These are phyloP conservation scores for Hypoxylon rickii DNA, from an alignment of 495 filamentous ascomycete species.

Conservation along the genomic window DNA sequence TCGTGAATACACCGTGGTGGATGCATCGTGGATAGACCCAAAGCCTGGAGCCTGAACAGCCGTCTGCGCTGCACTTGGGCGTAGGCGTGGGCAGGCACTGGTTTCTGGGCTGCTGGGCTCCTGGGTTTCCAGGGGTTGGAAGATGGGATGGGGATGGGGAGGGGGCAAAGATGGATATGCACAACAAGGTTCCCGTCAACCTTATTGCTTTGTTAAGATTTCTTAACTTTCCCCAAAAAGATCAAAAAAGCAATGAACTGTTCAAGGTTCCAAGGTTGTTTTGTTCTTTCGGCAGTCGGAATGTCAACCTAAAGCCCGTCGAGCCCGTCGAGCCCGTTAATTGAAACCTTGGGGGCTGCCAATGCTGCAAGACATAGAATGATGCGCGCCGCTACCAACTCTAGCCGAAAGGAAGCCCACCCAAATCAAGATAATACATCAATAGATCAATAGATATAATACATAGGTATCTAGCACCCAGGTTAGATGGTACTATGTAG, in stretches of 20 bases:
- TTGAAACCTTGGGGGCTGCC: conserved; percentile 33
- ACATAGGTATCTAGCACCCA: no score
- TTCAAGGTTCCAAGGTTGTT: conserved; percentile 34
- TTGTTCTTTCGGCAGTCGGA: conserved; percentile 35
- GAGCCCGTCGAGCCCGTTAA: conserved; percentile 29
- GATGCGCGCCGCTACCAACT: conserved; percentile 37
- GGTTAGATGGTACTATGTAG: no score
- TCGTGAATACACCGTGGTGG: no score
- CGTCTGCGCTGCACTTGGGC: not conserved
- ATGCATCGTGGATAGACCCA: not conserved
- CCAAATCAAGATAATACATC: conserved; percentile 33
- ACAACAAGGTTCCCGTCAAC: conserved; percentile 28
- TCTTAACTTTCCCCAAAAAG: conserved; percentile 29
- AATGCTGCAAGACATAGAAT: conserved; percentile 38
- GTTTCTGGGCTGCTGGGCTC: no score
- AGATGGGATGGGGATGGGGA: not conserved
- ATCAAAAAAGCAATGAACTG: conserved; percentile 16
- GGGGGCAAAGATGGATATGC: not conserved
- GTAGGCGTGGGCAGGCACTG: not conserved
- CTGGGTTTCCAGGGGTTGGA: no score
- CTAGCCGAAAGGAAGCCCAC: conserved; percentile 30
- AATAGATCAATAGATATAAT: no score
- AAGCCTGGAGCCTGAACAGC: no score
- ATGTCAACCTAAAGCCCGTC: conserved; percentile 36
- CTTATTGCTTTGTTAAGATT: conserved; percentile 29